These are phyloP conservation scores for Fremontodendron californicum DNA, from an alignment of 345 rosid genomes.

Conservation along the genomic window DNA sequence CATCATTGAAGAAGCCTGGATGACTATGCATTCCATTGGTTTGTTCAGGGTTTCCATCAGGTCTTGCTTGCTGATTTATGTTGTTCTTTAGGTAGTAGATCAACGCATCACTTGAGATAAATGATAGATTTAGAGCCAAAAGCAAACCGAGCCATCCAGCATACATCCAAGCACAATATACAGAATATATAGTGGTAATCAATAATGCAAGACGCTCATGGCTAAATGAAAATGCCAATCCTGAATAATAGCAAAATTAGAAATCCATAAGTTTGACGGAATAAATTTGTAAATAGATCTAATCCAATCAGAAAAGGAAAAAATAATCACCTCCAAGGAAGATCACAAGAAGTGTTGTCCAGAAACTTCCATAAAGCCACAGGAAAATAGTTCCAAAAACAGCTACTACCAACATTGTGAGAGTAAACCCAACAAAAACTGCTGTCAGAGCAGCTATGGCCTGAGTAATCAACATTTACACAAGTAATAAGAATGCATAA, in stretches of 20 bases:
- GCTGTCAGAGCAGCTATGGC: slow-evolving; percentile 52
- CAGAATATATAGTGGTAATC: slow-evolving; percentile 57
- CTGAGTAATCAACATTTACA: slow-evolving; percentile 38
- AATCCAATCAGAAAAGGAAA: slow-evolving; percentile 5
- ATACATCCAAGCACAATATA: slow-evolving; percentile 73
- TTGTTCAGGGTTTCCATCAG: slow-evolving; percentile 40
- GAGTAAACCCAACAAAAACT: slow-evolving; percentile 59
- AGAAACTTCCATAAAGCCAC: slow-evolving; percentile 94
- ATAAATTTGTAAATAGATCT: slow-evolving; percentile 1
- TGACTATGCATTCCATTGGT: slow-evolving; percentile 42
- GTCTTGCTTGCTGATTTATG: slow-evolving; percentile 44
- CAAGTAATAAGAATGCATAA: slow-evolving; percentile 12
- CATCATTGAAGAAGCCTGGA: slow-evolving; percentile 37
- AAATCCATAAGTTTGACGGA: slow-evolving; percentile 6
- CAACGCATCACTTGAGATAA: slow-evolving; percentile 84
- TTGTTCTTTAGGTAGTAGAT: slow-evolving; percentile 69
- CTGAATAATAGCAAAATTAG: slow-evolving; percentile 36
- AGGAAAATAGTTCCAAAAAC: slow-evolving; percentile 57
- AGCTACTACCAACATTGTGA: slow-evolving; percentile 60
- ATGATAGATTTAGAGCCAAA: slow-evolving; percentile 81
- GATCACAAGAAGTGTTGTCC: slow-evolving; percentile 68
- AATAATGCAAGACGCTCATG: slow-evolving; percentile 72
- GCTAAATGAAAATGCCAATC: slow-evolving; percentile 59
- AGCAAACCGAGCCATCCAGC: slow-evolving; percentile 83
- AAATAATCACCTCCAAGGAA: slow-evolving; percentile 58